Conservation (phyloP, 2,329 filamentous ascomycete genomes). For the Torrubiella hemipterigena region DNA sequence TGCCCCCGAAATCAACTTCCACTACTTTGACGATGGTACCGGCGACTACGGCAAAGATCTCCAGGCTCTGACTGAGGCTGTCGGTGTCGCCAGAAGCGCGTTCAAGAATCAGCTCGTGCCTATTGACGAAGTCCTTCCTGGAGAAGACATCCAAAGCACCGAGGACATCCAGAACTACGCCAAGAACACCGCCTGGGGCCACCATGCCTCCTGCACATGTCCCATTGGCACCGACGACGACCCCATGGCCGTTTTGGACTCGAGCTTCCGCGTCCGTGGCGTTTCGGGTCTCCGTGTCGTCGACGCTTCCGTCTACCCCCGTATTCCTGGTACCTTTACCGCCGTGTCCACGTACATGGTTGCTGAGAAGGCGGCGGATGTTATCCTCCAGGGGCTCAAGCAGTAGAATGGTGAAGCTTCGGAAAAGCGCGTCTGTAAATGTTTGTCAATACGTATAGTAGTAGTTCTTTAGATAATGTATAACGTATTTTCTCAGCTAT, state of each 20-base stretch:
- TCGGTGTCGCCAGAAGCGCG: slow-evolving; percentile 37
- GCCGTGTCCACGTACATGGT: slow-evolving; percentile 19
- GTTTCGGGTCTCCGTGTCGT: slow-evolving; percentile 32
- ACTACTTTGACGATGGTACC: slow-evolving; percentile 42
- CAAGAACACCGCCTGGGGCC: slow-evolving; percentile 19
- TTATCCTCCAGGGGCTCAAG: slow-evolving; percentile 12
- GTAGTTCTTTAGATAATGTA: too few relatives aligned
- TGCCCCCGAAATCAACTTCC: slow-evolving; percentile 49
- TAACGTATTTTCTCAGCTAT: too few relatives aligned
- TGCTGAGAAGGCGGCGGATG: slow-evolving; percentile 19
- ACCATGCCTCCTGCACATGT: slow-evolving; percentile 20
- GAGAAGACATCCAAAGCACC: slow-evolving; percentile 7
- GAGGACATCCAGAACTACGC: slow-evolving; percentile 13
- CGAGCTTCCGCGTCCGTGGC: slow-evolving; percentile 34
- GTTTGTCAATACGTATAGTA: too few relatives aligned
- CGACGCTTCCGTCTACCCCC: slow-evolving; percentile 31
- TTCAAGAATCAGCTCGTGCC: slow-evolving; percentile 11
- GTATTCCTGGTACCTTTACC: slow-evolving; percentile 19
- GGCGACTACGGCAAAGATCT: slow-evolving; percentile 34
- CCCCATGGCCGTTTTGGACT: slow-evolving; percentile 30
- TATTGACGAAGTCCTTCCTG: slow-evolving; percentile 10
- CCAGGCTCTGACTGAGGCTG: slow-evolving; percentile 42
- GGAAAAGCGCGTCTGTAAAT: too few relatives aligned
- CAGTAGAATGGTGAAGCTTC: too few relatives aligned
- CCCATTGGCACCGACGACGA: slow-evolving; percentile 19